Base-by-base conservation (phyloP, 805 yeast genomes). In the Metschnikowia proteae region DNA sequence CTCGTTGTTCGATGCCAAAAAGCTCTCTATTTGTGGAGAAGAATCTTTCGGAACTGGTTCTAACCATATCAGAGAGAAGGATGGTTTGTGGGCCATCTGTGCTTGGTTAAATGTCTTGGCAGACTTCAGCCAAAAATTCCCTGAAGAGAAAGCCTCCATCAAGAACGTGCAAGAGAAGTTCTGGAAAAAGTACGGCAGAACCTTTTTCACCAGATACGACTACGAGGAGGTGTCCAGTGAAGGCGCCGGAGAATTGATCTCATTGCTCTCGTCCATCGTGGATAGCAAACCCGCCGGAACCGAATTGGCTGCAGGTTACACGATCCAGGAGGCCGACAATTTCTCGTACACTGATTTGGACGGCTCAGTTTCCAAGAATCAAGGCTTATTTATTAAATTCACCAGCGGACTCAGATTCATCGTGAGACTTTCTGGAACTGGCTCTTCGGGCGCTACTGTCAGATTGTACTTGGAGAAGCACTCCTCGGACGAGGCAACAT, bases 31-130 rank as follows among this genome's bases (percentile, higher is more conserved):
- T 63, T 92, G 99, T 71, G 99, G 99, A 60, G 99, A 92, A 71
- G 99, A 92, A 73, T 86, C 96, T 29, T 92, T 92, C 61, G 99
- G 99, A 62, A 92, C 99, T 28, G 99, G 99, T 39, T 90, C 97
- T 17, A 86, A 92, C 72, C 99, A 92, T 65, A 86, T 94, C 56
- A 86, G 99, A 66, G 99, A 92, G 69, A 92, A 92, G 69, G 99
- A 92, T 70, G 99, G 99, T 52, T 70, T 92, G 52, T 92, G 99
- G 99, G 98, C 98, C 33, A 82, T 92, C 61, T 80, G 89, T 53
- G 98, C 98, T 5, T 92, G 99, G 99, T 80, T 94, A 63, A 94
- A 94, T 62, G 89, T 92, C 47, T 78, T 92, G 62, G 98, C 97
- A 25, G 88, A 84, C 40, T 90, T 86, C 65, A 82, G 82, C 60